Evolutionary conservation across 2,329 filamentous ascomycete species (phyloP).

Genomic region (Colletotrichum higginsianum): DNA sequence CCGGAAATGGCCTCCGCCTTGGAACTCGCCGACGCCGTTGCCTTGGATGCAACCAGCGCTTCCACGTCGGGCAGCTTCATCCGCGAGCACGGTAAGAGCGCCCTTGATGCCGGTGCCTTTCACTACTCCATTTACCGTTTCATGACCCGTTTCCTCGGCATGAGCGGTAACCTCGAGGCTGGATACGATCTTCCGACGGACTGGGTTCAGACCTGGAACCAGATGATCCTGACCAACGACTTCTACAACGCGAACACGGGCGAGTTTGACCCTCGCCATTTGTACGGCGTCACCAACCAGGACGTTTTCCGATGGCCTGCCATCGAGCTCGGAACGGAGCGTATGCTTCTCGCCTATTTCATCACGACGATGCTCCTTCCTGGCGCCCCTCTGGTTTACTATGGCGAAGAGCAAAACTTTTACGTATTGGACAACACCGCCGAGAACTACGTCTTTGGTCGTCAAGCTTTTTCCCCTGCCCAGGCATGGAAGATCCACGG

Average conservation of each 20-base stretch:
- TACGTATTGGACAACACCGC: conserved; percentile 76
- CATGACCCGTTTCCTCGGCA: conserved; percentile 50
- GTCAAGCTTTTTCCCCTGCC: conserved; percentile 73
- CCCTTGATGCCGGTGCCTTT: conserved; percentile 61
- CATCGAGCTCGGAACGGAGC: conserved; percentile 69
- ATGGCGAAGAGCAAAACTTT: conserved; percentile 77
- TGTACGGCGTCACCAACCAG: conserved; percentile 76
- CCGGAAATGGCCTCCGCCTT: conserved; percentile 43
- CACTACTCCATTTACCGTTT: conserved; percentile 53
- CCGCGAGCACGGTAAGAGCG: conserved; percentile 68
- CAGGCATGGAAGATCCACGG: conserved; percentile 76
- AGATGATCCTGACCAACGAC: conserved; percentile 71
- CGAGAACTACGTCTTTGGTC: conserved; percentile 75
- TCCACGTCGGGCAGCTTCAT: conserved; percentile 57
- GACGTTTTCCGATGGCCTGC: conserved; percentile 77
- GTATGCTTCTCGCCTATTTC: conserved; percentile 70
- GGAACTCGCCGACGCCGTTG: conserved; percentile 41
- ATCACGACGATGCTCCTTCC: conserved; percentile 73
- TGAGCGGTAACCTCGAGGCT: conserved; percentile 51
- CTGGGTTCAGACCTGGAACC: conserved; percentile 68
- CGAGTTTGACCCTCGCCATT: conserved; percentile 74
- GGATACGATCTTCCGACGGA: conserved; percentile 51
- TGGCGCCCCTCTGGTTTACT: conserved; percentile 72
- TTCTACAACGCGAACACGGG: conserved; percentile 73
- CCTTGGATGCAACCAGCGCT: conserved; percentile 37